These are phyloP conservation scores for Blastobotrys mokoenaii DNA, from an alignment of 805 yeast genomes.

Conservation along the genomic window DNA sequence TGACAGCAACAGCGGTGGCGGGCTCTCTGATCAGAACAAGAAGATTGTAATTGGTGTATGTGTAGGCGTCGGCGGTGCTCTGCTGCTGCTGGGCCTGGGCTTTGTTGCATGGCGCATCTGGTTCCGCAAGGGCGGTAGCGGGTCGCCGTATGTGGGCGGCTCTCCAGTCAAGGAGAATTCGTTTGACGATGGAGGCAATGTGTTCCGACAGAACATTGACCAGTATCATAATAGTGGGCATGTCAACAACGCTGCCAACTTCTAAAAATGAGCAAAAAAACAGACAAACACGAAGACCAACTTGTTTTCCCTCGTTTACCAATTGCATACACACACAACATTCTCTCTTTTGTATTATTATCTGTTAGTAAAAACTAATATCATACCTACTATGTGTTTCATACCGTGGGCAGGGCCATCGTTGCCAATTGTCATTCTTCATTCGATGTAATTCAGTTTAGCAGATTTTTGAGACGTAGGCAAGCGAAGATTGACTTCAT, in stretches of 20 bases:
- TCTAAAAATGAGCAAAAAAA: constrained; percentile 17
- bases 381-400: too few species aligned
- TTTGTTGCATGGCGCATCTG: constrained; percentile 17
- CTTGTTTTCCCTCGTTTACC: not conserved
- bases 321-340: not conserved
- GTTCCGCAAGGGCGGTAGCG: constrained; percentile 12
- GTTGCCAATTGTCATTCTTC: too few species aligned
- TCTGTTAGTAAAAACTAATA: not conserved
- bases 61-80: constrained; percentile 64
- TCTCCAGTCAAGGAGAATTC: constrained; percentile 16
- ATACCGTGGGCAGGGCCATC: too few species aligned
- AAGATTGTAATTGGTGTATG: constrained; percentile 59
- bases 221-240: constrained; percentile 27
- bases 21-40: constrained; percentile 41
- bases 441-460: too few species aligned
- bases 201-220: constrained; percentile 30
- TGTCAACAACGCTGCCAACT: constrained; percentile 28
- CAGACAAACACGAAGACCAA: not conserved
- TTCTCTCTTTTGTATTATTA: not conserved
- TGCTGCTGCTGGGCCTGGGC: constrained; percentile 35
- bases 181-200: constrained; percentile 23
- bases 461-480: too few species aligned
- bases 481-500: too few species aligned
- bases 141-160: constrained; percentile 12
- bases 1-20: constrained; percentile 27